Conservation (phyloP, 495 filamentous ascomycete genomes). For the Penicillium canescens region DNA sequence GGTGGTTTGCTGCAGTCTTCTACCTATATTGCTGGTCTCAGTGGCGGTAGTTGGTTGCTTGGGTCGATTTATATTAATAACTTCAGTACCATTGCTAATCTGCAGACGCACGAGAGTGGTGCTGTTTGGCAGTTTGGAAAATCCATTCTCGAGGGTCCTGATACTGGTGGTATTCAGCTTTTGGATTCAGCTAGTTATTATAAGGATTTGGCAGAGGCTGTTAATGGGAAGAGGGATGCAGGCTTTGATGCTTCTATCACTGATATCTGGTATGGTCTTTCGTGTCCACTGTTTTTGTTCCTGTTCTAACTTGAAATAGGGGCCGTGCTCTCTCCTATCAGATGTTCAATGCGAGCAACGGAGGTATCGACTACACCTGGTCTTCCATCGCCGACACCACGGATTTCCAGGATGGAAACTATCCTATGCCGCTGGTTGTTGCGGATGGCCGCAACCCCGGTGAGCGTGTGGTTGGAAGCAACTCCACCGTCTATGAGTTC, state of each 20-base stretch:
- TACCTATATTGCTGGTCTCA: slow-evolving; percentile 84
- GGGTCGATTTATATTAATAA: slow-evolving; percentile 88
- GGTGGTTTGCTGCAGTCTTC: slow-evolving; percentile 83
- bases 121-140: slow-evolving; percentile 75
- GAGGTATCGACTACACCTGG: slow-evolving; percentile 80
- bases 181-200: slow-evolving; percentile 65
- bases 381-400: slow-evolving; percentile 76
- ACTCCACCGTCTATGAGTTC: slow-evolving; percentile 84
- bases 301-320: slow-evolving; percentile 25
- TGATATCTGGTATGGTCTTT: slow-evolving; percentile 69
- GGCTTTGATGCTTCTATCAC: slow-evolving; percentile 79
- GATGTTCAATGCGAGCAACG: slow-evolving; percentile 74
- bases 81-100: slow-evolving; percentile 69
- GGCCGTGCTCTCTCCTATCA: slow-evolving; percentile 79
- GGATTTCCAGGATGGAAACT: slow-evolving; percentile 66
- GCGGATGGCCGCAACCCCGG: slow-evolving; percentile 72
- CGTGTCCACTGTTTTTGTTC: slow-evolving; percentile 12
- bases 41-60: slow-evolving; percentile 86
- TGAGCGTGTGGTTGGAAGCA: slow-evolving; percentile 63
- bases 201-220: slow-evolving; percentile 58
- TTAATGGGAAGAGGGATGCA: slow-evolving; percentile 66
- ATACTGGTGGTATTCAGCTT: slow-evolving; percentile 50
- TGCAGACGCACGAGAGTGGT: slow-evolving; percentile 45
- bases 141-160: slow-evolving; percentile 72
- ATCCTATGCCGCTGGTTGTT: slow-evolving; percentile 82